Evolutionary conservation across 345 rosid species (phyloP).

Genomic region (Aquilaria sinensis): DNA sequence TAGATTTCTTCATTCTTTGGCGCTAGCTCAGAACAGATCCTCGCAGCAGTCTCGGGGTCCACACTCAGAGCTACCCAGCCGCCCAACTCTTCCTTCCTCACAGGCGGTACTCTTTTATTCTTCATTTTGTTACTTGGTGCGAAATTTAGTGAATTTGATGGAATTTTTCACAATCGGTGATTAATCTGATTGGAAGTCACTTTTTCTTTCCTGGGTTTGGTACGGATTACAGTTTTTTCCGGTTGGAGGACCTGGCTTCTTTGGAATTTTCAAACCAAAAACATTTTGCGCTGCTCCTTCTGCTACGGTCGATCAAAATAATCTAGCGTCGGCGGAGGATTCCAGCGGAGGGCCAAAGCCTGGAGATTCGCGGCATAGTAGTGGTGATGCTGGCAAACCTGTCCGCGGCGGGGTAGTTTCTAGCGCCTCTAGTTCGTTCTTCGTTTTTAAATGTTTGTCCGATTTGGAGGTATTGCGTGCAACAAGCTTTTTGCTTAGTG

Average conservation of each 20-base stretch:
- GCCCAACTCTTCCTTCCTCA: slow-evolving; percentile 19
- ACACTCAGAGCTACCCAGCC: slow-evolving; percentile 14
- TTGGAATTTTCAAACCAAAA: slow-evolving; percentile 27
- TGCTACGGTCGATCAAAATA: slow-evolving; percentile 14
- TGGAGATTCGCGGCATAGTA: slow-evolving; percentile 46
- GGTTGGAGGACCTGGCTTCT: slow-evolving; percentile 19
- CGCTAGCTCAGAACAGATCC: slow-evolving; percentile 15
- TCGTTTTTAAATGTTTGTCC: background rate
- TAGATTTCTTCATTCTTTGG: slow-evolving; percentile 13
- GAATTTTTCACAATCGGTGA: too few relatives aligned
- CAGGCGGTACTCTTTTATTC: slow-evolving; percentile 32
- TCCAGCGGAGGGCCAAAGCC: slow-evolving; percentile 44
- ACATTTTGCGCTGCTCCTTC: slow-evolving; percentile 27
- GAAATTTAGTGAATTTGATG: too few relatives aligned
- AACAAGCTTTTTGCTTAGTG: background rate
- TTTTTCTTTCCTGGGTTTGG: background rate
- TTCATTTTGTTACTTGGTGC: background rate
- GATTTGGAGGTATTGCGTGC: background rate
- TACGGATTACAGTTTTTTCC: slow-evolving; percentile 19
- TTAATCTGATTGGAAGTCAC: background rate
- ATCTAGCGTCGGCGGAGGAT: slow-evolving; percentile 1
- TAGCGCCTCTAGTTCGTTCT: background rate
- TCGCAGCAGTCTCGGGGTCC: slow-evolving; percentile 17
- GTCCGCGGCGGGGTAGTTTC: slow-evolving; percentile 86
- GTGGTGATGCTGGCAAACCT: slow-evolving; percentile 54